Conservation (phyloP, 1,284 basidiomycete species). For the Cystobasidium sp. region DNA sequence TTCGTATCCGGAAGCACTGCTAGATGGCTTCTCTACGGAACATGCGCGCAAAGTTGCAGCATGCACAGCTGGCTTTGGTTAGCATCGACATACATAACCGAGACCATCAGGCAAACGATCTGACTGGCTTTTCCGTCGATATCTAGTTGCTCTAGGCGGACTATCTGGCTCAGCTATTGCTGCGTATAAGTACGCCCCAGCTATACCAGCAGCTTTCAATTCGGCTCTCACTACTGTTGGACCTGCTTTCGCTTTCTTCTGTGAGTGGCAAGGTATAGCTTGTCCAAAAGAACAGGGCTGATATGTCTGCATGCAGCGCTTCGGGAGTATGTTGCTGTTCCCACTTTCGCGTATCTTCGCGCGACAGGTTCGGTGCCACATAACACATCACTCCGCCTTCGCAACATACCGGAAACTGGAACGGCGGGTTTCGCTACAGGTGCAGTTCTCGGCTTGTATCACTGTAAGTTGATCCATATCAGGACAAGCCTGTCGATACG, state of each 20-base stretch:
- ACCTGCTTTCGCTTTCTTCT: constrained; percentile 40
- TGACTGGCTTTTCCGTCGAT: background rate
- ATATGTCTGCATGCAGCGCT: constrained; percentile 20
- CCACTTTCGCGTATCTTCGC: constrained; percentile 18
- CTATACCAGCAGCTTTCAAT: constrained; percentile 43
- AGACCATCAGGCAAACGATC: too few species aligned
- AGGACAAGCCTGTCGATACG: background rate
- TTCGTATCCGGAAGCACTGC: constrained; percentile 11
- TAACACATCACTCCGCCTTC: constrained; percentile 10
- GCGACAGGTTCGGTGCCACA: background rate
- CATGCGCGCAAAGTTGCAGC: constrained; percentile 25
- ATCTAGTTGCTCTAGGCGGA: constrained; percentile 17
- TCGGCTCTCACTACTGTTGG: constrained; percentile 20
- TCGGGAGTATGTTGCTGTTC: constrained; percentile 24
- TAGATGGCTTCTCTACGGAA: constrained; percentile 19
- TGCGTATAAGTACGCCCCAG: constrained; percentile 30
- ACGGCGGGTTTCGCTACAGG: constrained; percentile 34
- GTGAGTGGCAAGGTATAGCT: background rate
- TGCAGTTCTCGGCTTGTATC: constrained; percentile 18
- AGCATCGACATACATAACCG: background rate
- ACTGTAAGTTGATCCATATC: constrained; percentile 14
- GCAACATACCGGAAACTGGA: constrained; percentile 23
- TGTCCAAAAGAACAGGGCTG: background rate
- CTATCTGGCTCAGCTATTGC: constrained; percentile 39
- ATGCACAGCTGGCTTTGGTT: constrained; percentile 39